Base-by-base conservation (phyloP, 345 rosid species). In the Citrus cavaleriei region DNA sequence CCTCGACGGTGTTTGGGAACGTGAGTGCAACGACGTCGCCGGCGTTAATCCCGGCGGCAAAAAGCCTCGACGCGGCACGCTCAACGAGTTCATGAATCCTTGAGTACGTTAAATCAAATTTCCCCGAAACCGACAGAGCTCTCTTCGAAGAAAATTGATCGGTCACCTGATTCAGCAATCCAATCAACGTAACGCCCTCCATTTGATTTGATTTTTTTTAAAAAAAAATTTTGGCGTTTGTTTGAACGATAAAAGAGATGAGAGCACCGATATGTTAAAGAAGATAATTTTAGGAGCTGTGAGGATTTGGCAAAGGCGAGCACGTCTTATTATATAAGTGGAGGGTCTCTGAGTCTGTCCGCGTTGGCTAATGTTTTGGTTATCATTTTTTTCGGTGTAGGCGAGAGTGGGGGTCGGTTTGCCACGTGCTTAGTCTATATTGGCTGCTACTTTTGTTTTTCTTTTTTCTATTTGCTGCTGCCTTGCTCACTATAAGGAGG, bases 21-120 rank as follows among this genome's bases (percentile, higher is more conserved):
- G 91, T 81, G 38, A 91, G 88, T 35, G 94, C 94, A 35, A 91
- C 92, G 4, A 89, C 90, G 67, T 91, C 90, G 6, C 90, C 92
- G 13, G 91, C 85, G 5, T 79, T 73, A 66, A 89, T 79, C 3
- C 92, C 92, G 2, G 84, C 81, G 19, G 87, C 79, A 22, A 82
- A 84, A 37, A 91, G 91, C 13, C 84, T 80, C 68, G 88, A 78
- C 70, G 92, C 90, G 54, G 90, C 89, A 37, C 78, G 71, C 63
- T 89, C 90, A 12, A 91, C 85, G 16, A 88, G 81, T 69, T 85
- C 88, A 61, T 86, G 79, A 73, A 90, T 90, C 28, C 87, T 88
- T 72, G 85, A 83, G 72, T 88, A 81, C 7, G 93, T 84, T 40
- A 90, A 75, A 79, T 90, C 90, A 30, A 88, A 83, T 62, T 87